Evolutionary conservation across 352 stramenopile species (phyloP).

Genomic region (Globisporangium takayamanum): DNA sequence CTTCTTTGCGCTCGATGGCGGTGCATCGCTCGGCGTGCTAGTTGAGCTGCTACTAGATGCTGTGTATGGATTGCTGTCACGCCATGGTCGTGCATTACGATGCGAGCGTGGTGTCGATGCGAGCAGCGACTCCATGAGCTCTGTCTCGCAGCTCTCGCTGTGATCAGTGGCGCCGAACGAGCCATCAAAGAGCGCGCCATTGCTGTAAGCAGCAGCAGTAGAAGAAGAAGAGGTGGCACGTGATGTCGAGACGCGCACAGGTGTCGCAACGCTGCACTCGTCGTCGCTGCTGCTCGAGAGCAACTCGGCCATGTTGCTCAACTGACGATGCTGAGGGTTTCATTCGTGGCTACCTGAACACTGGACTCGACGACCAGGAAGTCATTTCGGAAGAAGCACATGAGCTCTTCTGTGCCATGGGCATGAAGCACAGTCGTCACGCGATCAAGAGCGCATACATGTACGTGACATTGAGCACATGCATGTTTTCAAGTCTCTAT

Average conservation of each 20-base stretch:
- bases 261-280: slow-evolving; percentile 2
- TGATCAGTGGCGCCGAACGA: slow-evolving; percentile 4
- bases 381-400: slow-evolving; percentile 4
- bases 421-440: no score
- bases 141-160: slow-evolving; percentile 4
- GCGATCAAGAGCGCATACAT: not conserved
- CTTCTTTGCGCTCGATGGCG: slow-evolving; percentile 19
- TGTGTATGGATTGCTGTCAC: not conserved
- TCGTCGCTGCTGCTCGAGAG: slow-evolving; percentile 58
- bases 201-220: not conserved
- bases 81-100: not conserved
- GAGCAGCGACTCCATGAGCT: slow-evolving; percentile 9
- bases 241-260: slow-evolving; percentile 1
- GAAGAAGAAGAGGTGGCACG: not conserved
- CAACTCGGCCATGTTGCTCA: slow-evolving; percentile 41
- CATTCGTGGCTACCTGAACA: not conserved
- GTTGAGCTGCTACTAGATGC: not conserved
- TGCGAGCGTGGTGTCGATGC: not conserved
- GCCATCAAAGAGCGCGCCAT: not conserved
- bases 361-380: slow-evolving; percentile 6
- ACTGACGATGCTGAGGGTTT: no score
- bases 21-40: no score
- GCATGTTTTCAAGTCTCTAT: slow-evolving; percentile 9
- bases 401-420: no score
- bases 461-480: not conserved